phyloP scores from a whole-genome alignment of 192 early-diverging fungal genomes.

The Coemansia sp. region DNA sequence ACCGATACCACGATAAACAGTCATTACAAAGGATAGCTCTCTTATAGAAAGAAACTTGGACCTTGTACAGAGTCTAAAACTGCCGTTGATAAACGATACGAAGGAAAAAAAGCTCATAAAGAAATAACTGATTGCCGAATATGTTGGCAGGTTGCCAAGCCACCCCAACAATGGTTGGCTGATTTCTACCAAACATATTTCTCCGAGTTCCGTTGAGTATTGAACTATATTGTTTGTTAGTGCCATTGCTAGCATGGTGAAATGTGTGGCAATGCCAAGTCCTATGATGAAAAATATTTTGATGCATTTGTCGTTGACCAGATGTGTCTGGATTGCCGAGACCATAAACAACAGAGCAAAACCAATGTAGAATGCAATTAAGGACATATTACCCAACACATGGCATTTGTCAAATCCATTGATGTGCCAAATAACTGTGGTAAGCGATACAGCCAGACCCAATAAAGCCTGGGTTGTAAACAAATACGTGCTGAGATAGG shows the following conservation, averaged over 20 bases:
- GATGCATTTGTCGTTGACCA: slow-evolving; percentile 24
- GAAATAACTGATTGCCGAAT: slow-evolving; percentile 17
- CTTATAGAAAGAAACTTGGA: slow-evolving; percentile 16
- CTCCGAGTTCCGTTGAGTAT: too few relatives aligned
- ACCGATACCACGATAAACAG: slow-evolving; percentile 30
- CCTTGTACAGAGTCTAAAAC: slow-evolving; percentile 14
- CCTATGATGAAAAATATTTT: slow-evolving; percentile 37
- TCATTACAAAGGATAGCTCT: slow-evolving; percentile 19
- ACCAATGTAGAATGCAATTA: slow-evolving; percentile 12
- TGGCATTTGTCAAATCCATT: slow-evolving; percentile 7
- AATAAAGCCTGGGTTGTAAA: slow-evolving; percentile 12
- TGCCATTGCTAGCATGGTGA: slow-evolving; percentile 13
- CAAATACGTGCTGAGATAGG: slow-evolving; percentile 23
- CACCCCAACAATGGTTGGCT: slow-evolving; percentile 12
- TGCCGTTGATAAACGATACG: slow-evolving; percentile 37
- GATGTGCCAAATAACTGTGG: slow-evolving; percentile 6
- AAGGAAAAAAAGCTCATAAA: slow-evolving; percentile 24
- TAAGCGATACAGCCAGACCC: neutral
- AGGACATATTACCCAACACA: neutral
- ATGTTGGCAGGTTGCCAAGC: slow-evolving; percentile 21
- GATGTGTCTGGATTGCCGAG: slow-evolving; percentile 33
- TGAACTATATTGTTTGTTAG: neutral
- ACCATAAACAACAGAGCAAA: slow-evolving; percentile 17
- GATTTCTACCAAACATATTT: neutral
- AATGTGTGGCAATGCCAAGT: slow-evolving; percentile 19